Evolutionary conservation across 495 filamentous ascomycete genomes (phyloP).

Genomic region (Bathelium albidoporum): DNA sequence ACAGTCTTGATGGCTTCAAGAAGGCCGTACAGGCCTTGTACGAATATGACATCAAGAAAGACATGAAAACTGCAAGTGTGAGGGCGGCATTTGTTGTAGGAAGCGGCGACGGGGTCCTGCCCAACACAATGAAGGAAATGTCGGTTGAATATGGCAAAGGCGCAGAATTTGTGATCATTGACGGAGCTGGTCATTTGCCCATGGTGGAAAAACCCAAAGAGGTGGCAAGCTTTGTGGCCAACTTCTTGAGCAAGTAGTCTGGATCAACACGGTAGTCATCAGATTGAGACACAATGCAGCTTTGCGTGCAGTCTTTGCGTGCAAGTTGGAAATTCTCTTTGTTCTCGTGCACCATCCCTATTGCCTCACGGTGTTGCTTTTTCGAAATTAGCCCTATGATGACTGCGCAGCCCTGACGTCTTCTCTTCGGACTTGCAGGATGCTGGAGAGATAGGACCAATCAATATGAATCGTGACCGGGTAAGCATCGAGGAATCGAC

Average conservation of each 20-base stretch:
- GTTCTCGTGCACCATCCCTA: neutral
- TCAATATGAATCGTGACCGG: neutral
- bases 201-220: conserved; percentile 56
- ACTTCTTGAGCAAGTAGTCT: neutral
- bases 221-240: neutral
- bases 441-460: neutral
- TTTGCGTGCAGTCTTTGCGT: neutral
- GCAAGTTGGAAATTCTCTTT: neutral
- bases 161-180: conserved; percentile 49
- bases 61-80: conserved; percentile 49
- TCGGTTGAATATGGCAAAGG: conserved; percentile 43
- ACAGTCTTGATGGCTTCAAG: conserved; percentile 59
- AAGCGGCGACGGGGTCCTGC: conserved; percentile 61
- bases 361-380: neutral
- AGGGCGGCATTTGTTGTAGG: conserved; percentile 59
- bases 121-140: conserved; percentile 68
- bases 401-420: neutral
- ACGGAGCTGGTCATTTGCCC: conserved; percentile 64
- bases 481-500: neutral
- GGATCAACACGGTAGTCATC: neutral
- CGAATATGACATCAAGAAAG: conserved; percentile 58
- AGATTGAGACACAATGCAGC: neutral
- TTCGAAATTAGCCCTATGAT: neutral
- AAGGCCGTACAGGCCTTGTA: conserved; percentile 62
- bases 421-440: neutral